Conservation (phyloP, 129 eudicot genomes). For the Arctium minus region DNA sequence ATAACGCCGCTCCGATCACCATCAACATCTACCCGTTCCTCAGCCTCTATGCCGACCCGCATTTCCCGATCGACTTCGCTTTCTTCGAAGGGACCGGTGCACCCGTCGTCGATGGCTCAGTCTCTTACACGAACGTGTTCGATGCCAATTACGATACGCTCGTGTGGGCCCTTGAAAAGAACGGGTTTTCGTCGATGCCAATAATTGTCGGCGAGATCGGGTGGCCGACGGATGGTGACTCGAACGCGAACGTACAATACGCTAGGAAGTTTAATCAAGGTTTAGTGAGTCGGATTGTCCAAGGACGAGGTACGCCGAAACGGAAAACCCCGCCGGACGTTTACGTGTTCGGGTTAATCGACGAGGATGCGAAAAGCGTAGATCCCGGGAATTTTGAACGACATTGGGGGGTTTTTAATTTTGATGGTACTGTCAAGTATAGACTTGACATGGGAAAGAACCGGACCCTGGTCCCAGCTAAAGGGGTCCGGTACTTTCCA, state of each 20-base stretch:
- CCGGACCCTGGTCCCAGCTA: conserved; percentile 56
- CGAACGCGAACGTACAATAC: conserved; percentile 54
- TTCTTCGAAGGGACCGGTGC: conserved; percentile 60
- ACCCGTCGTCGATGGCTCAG: conserved; percentile 77
- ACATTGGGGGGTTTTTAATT: conserved; percentile 89
- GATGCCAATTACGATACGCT: conserved; percentile 95
- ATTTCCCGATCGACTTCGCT: conserved; percentile 88
- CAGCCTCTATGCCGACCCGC: conserved; percentile 84
- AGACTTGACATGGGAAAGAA: conserved; percentile 38
- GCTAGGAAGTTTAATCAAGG: conserved; percentile 94
- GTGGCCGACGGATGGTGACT: conserved; percentile 92
- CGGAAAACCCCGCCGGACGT: conserved; percentile 66
- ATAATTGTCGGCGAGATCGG: conserved; percentile 91
- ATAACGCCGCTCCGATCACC: conserved; percentile 70
- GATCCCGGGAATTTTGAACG: conserved; percentile 92
- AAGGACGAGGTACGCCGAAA: conserved; percentile 84
- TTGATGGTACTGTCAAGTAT: conserved; percentile 73
- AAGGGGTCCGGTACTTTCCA: conserved; percentile 72
- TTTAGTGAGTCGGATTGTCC: conserved; percentile 46
- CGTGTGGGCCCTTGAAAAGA: conserved; percentile 79
- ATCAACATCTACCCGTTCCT: conserved; percentile 96
- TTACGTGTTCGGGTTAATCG: conserved; percentile 64
- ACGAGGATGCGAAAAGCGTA: conserved; percentile 82
- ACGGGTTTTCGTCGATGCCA: conserved; percentile 57
- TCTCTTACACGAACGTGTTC: conserved; percentile 75